Evolutionary conservation across 768 basidiomycete genomes (phyloP).

Genomic region (Candolleomyces aberdarensis): DNA sequence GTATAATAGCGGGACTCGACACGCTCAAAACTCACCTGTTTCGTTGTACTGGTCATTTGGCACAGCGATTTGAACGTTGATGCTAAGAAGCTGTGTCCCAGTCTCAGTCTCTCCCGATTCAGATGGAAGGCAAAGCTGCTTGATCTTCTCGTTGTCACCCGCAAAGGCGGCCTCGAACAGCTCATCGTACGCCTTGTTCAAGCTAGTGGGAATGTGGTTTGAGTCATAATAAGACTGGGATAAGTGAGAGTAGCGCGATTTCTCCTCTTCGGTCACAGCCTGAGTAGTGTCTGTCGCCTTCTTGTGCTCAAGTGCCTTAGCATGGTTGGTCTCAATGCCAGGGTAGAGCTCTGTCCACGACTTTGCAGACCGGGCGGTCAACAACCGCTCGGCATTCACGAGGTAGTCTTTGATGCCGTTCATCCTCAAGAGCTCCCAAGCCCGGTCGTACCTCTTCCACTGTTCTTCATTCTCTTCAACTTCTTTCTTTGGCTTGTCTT

Average conservation of each 20-base stretch:
- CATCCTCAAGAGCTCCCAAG: slow-evolving; percentile 14
- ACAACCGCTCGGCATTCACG: slow-evolving; percentile 29
- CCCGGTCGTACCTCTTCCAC: slow-evolving; percentile 6
- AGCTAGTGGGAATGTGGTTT: slow-evolving; percentile 29
- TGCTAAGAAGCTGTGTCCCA: slow-evolving; percentile 34
- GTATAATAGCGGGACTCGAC: not conserved
- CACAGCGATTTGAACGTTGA: slow-evolving; percentile 33
- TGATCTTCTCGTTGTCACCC: slow-evolving; percentile 49
- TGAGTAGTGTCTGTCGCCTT: not conserved
- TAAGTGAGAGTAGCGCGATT: slow-evolving; percentile 3
- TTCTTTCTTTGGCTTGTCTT: not conserved
- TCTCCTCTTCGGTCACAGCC: not conserved
- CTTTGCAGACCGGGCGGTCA: slow-evolving; percentile 36
- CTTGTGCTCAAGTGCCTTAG: not conserved
- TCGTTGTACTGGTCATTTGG: slow-evolving; percentile 11
- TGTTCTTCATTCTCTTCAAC: not conserved
- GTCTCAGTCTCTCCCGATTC: slow-evolving; percentile 21
- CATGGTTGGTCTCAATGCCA: slow-evolving; percentile 14
- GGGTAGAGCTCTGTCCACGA: slow-evolving; percentile 40
- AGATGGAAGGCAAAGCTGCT: slow-evolving; percentile 50
- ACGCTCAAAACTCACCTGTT: slow-evolving; percentile 18
- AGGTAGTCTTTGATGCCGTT: slow-evolving; percentile 30
- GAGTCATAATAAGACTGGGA: slow-evolving; percentile 20
- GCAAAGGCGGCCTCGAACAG: slow-evolving; percentile 54
- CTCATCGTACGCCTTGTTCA: slow-evolving; percentile 43